A percentile compares a stretch with the other conserved stretches of the same genome.
These are phyloP conservation scores for Ogataea trehalophila DNA, from an alignment of 805 yeast genomes.

Conservation along the genomic window DNA sequence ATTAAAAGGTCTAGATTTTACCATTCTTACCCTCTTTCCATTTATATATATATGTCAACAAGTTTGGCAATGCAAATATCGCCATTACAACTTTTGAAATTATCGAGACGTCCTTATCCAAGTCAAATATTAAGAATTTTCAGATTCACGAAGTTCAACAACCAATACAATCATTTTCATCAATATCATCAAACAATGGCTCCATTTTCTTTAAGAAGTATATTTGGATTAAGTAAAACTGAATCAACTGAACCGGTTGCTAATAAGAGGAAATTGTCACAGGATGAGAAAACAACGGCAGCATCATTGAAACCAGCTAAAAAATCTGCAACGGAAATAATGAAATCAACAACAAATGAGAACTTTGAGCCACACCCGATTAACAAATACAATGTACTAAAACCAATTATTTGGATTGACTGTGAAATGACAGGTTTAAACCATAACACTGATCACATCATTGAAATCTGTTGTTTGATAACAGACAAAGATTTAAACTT, in stretches of 20 bases:
- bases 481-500: conserved; percentile 79
- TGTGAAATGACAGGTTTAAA: conserved; percentile 98
- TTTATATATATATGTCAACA: too few species aligned
- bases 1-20: too few species aligned
- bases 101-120: too few species aligned
- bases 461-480: conserved; percentile 86
- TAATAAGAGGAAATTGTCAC: conserved; percentile 2
- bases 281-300: background rate
- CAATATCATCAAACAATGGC: conserved; percentile 1
- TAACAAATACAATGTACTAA: conserved; percentile 14
- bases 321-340: background rate
- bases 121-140: too few species aligned
- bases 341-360: background rate
- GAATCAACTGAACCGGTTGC: background rate
- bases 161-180: background rate
- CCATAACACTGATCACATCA: conserved; percentile 72
- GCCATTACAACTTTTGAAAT: too few species aligned
- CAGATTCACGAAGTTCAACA: background rate
- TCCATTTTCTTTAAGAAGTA: conserved; percentile 2
- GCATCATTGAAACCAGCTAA: background rate
- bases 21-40: too few species aligned
- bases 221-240: background rate
- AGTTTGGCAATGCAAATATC: too few species aligned
- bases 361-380: background rate
- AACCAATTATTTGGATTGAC: conserved; percentile 83